These are phyloP conservation scores for Anthracocystis walkeri DNA, from an alignment of 1,284 basidiomycete species.

Conservation along the genomic window DNA sequence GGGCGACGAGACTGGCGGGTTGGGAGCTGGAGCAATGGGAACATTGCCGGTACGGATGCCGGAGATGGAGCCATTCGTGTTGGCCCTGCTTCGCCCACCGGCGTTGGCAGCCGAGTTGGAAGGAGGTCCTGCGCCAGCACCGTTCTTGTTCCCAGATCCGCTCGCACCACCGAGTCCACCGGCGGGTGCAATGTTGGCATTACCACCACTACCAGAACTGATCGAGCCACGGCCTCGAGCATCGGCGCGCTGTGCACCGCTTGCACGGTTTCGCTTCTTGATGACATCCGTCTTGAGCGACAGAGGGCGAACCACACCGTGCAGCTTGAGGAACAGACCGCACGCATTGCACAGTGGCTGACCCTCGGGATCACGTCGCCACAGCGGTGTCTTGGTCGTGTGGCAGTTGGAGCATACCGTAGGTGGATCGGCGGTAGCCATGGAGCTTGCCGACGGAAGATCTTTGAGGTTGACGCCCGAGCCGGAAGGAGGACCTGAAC, in stretches of 20 bases:
- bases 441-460: conserved; percentile 44
- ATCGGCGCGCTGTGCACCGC: conserved; percentile 39
- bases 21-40: conserved; percentile 49
- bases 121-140: neutral
- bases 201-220: conserved; percentile 15
- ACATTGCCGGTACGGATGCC: conserved; percentile 51
- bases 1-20: conserved; percentile 45
- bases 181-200: conserved; percentile 34
- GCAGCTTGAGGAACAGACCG: conserved; percentile 79
- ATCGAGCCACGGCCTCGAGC: conserved; percentile 26
- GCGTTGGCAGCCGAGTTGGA: conserved; percentile 2
- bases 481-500: conserved; percentile 12
- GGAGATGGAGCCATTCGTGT: conserved; percentile 35
- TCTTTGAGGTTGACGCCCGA: conserved; percentile 44
- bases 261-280: conserved; percentile 80
- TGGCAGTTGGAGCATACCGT: conserved; percentile 94
- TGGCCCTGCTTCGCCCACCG: conserved; percentile 13
- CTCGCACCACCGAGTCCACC: conserved; percentile 9
- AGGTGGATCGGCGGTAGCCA: conserved; percentile 68
- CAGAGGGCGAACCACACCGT: conserved; percentile 91
- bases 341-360: conserved; percentile 80
- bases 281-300: conserved; percentile 97
- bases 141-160: conserved; percentile 15
- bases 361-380: conserved; percentile 93
- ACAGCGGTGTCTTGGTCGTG: conserved; percentile 93